Base-by-base conservation (phyloP, 2,329 filamentous ascomycete species). In the Knufia petricola region DNA sequence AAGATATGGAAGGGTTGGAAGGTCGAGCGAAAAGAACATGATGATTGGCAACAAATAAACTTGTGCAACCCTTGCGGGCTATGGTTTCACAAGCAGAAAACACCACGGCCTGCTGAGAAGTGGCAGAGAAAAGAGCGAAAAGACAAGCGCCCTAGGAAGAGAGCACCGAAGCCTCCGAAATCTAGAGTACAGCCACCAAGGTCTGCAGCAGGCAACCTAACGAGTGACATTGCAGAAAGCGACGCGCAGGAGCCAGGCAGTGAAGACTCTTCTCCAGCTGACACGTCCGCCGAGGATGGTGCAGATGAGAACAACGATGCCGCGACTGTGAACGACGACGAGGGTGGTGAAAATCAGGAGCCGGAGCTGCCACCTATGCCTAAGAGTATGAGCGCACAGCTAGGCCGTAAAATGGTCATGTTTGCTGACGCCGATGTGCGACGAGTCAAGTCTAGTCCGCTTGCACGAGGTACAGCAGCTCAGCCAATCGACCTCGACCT, bases 31-130 rank as follows among this genome's bases (percentile, higher is more conserved):
- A 69, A 73, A 2, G 79, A 84, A 42, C 81, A 85, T 62, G 83
- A 81, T 63, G 46, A 37, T 9, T 95, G 85, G 73, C 77, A 76
- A 38, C 78, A 86, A 58, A 76, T 86, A 49, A 75, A 85, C 23
- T 76, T 96, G 31, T 98, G 92, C 73, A 98, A 98, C 64, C 88
- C 90, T 50, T 98, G 92, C 63, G 92, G 92, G 15, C 81, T 98
- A 36, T 98, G 88, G 87, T 82, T 98, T 58, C 81, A 82, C 52
- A 96, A 95, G 61, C 87, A 84, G 66, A 87, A 85, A 61, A 76
- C 71, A 20, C 92, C 94, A 71, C 82, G 92, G 7, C 92, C 92
- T 2, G 73, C 80, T 47, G 81, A 90, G 52, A 81, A 83, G 55
- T 98, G 90, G 90, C 83, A 84, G 55, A 85, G 79, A 54, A 75